Base-by-base conservation (phyloP, 306 rosid species). In the Pterocarpus macrocarpus region DNA sequence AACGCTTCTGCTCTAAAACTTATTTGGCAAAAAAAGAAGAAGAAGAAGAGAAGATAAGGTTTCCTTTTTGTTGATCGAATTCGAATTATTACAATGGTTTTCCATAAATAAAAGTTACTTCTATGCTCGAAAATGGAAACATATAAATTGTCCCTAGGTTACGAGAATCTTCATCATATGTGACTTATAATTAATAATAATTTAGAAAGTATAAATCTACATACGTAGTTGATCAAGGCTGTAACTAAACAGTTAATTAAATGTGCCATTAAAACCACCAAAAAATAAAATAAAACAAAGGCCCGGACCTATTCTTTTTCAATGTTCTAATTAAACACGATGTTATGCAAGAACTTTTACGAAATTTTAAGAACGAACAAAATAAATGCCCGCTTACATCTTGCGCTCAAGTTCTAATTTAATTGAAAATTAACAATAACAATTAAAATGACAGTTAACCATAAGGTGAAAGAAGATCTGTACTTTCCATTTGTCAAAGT, bases 1-100 rank as follows among this genome's bases (percentile, higher is more conserved):
- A 65, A 41, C 34, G 58, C 79, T 64, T 72, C 36, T 52, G 74
- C 35, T 64, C 68, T 39, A 30, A 39, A 64, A 52, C 73, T 28
- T 71, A 14, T 17, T 10, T 5, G 17, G 1, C 55, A 55, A 53
- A 71, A 22, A 57, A 15, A 47, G n/a, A 47, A 10, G 53, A 10
- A 49, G 5, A 5, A 8, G 49, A 44, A 38, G 17, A 2, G 62
- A 16, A 61, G 39, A 33, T 32, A 11, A 47, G 53, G 53, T 47
- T 47, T 47, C 15, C 49, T 43, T 7, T 43, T 43, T 2, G 11
- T 43, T 11, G 12, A 43, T 8, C 49, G 5, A 43, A 43, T 43
- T 43, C 49, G 28, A 22, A 22, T 22, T 22, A 22, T 22, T 22
- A 1, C 28, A 22, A 22, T 22, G 28, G 28, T 22, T 22, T 22